Evolutionary conservation across 257 asterid species (phyloP).

Genomic region (Hygrophila difformis): DNA sequence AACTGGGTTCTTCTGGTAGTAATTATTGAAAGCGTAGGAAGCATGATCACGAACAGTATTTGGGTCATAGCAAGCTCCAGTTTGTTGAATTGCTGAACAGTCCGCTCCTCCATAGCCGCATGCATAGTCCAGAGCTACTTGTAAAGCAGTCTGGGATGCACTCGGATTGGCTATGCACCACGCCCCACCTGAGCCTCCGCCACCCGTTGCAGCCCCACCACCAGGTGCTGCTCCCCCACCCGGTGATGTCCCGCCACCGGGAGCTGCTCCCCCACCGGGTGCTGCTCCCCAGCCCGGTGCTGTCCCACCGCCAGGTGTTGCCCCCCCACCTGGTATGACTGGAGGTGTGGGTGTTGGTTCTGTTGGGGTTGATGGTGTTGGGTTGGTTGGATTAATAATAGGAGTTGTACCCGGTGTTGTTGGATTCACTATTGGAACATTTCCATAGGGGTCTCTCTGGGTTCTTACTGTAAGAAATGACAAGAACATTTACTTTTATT

Average conservation of each 20-base stretch:
- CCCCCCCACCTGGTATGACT: slow-evolving; percentile 14
- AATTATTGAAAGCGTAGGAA: slow-evolving; percentile 80
- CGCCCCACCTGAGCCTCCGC: slow-evolving; percentile 25
- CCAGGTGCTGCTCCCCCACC: too few species aligned
- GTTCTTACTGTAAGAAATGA: slow-evolving; percentile 27
- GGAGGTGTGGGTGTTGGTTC: slow-evolving; percentile 22
- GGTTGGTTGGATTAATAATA: slow-evolving; percentile 24
- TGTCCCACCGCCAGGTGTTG: too few species aligned
- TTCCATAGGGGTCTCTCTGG: slow-evolving; percentile 28
- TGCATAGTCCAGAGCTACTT: slow-evolving; percentile 94
- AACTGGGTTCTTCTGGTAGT: slow-evolving; percentile 81
- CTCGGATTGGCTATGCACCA: slow-evolving; percentile 81
- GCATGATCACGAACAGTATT: slow-evolving; percentile 72
- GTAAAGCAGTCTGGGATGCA: slow-evolving; percentile 72
- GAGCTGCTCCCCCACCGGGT: slow-evolving; percentile 12
- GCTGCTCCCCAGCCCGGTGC: slow-evolving; percentile 8
- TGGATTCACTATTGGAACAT: slow-evolving; percentile 70
- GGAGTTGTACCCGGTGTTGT: slow-evolving; percentile 47
- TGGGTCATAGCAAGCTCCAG: slow-evolving; percentile 69
- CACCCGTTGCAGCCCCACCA: slow-evolving; percentile 21
- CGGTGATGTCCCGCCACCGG: too few species aligned
- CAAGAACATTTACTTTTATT: slow-evolving; percentile 28
- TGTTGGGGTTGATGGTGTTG: slow-evolving; percentile 27
- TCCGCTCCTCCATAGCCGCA: slow-evolving; percentile 97
- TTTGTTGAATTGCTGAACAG: slow-evolving; percentile 70